Conservation (phyloP, 2,329 filamentous ascomycete species). For the Teratosphaeria viscida region DNA sequence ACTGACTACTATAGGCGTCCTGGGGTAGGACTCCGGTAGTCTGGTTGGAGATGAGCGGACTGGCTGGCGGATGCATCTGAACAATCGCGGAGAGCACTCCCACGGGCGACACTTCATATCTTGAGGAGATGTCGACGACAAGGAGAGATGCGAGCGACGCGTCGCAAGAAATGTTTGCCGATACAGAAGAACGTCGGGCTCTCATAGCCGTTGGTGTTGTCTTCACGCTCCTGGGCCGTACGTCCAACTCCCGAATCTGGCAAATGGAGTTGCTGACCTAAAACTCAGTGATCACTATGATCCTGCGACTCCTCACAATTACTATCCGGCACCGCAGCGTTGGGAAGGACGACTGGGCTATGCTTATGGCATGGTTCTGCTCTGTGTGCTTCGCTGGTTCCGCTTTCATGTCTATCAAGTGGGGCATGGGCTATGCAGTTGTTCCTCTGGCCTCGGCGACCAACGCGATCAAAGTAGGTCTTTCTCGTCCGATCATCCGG, state of each 20-base stretch:
- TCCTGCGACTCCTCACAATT: conserved; percentile 10
- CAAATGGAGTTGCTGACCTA: neutral
- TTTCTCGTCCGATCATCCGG: neutral
- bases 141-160: neutral
- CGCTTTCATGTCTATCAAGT: conserved; percentile 11
- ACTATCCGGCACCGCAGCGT: conserved; percentile 8
- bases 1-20: too few species aligned
- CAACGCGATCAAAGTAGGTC: conserved; percentile 11
- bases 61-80: neutral
- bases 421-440: conserved; percentile 13
- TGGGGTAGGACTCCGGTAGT: neutral
- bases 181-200: neutral
- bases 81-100: neutral
- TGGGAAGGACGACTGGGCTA: conserved; percentile 13
- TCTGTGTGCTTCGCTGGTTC: conserved; percentile 10
- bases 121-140: neutral
- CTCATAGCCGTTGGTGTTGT: conserved; percentile 1
- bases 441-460: conserved; percentile 10
- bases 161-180: neutral
- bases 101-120: neutral
- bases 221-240: conserved; percentile 2
- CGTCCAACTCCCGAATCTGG: neutral
- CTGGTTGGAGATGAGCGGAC: neutral
- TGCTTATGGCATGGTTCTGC: conserved; percentile 11
- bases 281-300: conserved; percentile 2